phyloP scores from a whole-genome alignment of 257 asterid species.

The Vinca minor region DNA sequence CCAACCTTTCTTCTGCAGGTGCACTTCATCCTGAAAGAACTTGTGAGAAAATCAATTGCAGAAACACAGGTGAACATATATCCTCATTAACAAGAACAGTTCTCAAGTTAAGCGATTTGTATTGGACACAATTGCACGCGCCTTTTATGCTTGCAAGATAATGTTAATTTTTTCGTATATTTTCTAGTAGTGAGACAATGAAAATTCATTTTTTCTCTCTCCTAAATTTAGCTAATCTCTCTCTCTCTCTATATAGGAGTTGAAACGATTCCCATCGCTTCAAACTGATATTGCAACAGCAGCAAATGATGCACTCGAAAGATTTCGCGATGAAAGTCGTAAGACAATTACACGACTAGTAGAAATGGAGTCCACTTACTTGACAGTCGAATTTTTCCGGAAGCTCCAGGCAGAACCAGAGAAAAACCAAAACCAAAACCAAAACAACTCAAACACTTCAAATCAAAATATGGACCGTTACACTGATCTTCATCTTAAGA shows the following conservation, averaged over 20 bases:
- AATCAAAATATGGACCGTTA: constrained; percentile 62
- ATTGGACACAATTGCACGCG: neutral
- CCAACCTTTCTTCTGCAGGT: constrained; percentile 46
- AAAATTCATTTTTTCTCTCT: neutral
- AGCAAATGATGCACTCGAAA: constrained; percentile 88
- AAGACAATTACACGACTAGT: constrained; percentile 75
- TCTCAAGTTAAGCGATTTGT: neutral
- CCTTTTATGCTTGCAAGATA: neutral
- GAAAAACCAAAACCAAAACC: too few relatives aligned
- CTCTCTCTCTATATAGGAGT: constrained; percentile 68
- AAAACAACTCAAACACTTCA: constrained; percentile 21
- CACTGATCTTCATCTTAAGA: constrained; percentile 64
- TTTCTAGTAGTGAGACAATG: neutral
- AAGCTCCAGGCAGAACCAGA: constrained; percentile 84
- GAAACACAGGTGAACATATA: constrained; percentile 77
- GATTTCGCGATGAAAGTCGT: constrained; percentile 90
- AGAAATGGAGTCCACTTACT: constrained; percentile 93
- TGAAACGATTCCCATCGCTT: constrained; percentile 88
- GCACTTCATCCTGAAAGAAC: constrained; percentile 80
- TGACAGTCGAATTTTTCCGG: constrained; percentile 88
- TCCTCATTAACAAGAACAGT: neutral
- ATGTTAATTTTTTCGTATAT: too few relatives aligned
- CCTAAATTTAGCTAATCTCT: neutral
- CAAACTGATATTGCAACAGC: constrained; percentile 91
- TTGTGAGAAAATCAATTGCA: constrained; percentile 78